These are phyloP conservation scores for Neophaeococcomyces aloes DNA, from an alignment of 2,329 filamentous ascomycete genomes.

Conservation along the genomic window DNA sequence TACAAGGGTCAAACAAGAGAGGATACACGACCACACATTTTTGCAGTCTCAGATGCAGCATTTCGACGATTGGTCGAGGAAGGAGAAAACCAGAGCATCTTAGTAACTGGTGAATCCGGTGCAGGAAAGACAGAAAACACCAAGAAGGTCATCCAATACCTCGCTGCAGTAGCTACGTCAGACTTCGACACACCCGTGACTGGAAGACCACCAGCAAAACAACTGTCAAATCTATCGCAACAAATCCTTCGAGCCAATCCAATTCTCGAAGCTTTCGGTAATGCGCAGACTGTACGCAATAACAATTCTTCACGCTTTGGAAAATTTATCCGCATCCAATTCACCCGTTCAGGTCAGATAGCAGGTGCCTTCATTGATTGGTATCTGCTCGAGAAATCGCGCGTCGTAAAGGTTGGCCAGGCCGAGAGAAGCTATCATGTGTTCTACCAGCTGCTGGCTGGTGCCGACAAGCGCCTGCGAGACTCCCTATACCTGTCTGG, in stretches of 20 bases:
- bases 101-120: slow-evolving; percentile 96
- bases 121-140: slow-evolving; percentile 98
- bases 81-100: slow-evolving; percentile 89
- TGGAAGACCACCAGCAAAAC: slow-evolving; percentile 48
- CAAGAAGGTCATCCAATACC: slow-evolving; percentile 98
- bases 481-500: slow-evolving; percentile 65
- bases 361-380: slow-evolving; percentile 95
- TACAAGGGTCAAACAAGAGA: slow-evolving; percentile 86
- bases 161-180: slow-evolving; percentile 82
- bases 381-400: slow-evolving; percentile 97
- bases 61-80: slow-evolving; percentile 94
- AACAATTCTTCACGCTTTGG: slow-evolving; percentile 98
- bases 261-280: slow-evolving; percentile 94
- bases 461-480: slow-evolving; percentile 63
- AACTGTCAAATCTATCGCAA: slow-evolving; percentile 79
- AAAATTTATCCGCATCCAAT: slow-evolving; percentile 97
- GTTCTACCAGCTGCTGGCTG: slow-evolving; percentile 89
- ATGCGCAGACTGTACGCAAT: slow-evolving; percentile 93
- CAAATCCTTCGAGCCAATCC: slow-evolving; percentile 95
- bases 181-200: slow-evolving; percentile 50
- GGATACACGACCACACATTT: slow-evolving; percentile 94
- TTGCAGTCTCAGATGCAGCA: slow-evolving; percentile 91
- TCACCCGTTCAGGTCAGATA: slow-evolving; percentile 77
- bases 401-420: slow-evolving; percentile 76
- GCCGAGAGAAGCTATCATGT: slow-evolving; percentile 94